Conservation (phyloP, 2,329 filamentous ascomycete species). For the Pyrenochaeta sp. region DNA sequence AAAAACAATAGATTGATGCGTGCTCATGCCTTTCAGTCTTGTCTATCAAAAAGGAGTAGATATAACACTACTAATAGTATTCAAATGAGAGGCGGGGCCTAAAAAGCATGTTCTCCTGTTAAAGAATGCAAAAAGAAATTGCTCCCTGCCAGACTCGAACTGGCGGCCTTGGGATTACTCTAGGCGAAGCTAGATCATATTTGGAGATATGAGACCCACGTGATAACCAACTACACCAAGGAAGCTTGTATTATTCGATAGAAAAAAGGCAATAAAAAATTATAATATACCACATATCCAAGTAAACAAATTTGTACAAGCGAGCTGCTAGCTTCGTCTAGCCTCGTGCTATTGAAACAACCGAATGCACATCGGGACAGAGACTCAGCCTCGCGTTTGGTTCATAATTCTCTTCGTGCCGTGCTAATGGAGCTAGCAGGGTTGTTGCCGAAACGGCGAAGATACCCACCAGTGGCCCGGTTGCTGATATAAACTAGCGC, state of each 20-base stretch:
- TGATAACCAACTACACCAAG: slow-evolving; percentile 26
- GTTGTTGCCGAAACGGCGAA: too few relatives aligned
- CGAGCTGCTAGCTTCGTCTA: background rate
- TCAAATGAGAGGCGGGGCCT: background rate
- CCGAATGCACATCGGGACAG: too few relatives aligned
- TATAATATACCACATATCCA: background rate
- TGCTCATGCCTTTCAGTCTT: too few relatives aligned
- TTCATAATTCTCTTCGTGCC: too few relatives aligned
- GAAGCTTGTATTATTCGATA: slow-evolving; percentile 3
- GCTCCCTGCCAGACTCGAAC: slow-evolving; percentile 24
- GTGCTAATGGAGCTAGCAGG: too few relatives aligned
- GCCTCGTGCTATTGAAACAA: background rate
- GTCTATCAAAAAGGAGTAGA: too few relatives aligned
- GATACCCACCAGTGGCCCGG: too few relatives aligned
- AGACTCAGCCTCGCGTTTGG: too few relatives aligned
- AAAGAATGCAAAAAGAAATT: slow-evolving; percentile 10
- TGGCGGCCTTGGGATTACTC: slow-evolving; percentile 23
- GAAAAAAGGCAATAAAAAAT: background rate
- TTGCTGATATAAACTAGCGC: too few relatives aligned
- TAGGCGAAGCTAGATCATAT: slow-evolving; percentile 12
- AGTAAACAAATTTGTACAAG: background rate
- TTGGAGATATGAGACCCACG: slow-evolving; percentile 22
- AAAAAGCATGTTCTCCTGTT: background rate
- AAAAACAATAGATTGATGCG: too few relatives aligned
- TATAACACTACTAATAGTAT: background rate